A percentile compares a stretch with the other conserved stretches of the same genome.
Evolutionary conservation across 2,329 filamentous ascomycete species (phyloP).

Genomic region (Ceratocystis diversiconidia): DNA sequence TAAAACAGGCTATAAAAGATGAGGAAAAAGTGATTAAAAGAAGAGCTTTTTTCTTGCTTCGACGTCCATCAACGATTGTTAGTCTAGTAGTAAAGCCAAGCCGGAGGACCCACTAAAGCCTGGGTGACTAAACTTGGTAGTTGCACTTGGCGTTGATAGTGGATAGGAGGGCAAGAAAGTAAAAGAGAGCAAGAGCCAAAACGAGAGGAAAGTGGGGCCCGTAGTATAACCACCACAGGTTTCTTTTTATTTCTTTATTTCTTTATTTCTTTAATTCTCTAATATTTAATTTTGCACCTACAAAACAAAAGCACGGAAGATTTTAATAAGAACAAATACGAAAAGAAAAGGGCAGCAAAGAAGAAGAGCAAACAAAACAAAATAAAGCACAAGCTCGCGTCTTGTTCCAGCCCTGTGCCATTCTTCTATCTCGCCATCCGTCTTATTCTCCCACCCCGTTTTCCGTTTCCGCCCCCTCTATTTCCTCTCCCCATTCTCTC

Average conservation of each 20-base stretch:
- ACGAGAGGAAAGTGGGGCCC: neutral
- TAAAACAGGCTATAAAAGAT: neutral
- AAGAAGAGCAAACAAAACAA: neutral
- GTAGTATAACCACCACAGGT: neutral
- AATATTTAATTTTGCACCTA: too few relatives aligned
- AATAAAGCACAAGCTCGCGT: neutral
- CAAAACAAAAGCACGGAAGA: too few relatives aligned
- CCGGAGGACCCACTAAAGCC: slow-evolving; percentile 2
- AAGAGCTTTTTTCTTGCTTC: neutral
- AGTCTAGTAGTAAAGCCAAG: neutral
- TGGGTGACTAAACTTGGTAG: neutral
- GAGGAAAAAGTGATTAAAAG: neutral
- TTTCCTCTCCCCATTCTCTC: neutral
- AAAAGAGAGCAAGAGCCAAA: neutral
- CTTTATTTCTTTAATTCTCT: too few relatives aligned
- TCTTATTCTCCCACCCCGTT: neutral
- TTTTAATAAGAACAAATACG: neutral
- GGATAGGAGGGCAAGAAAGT: neutral
- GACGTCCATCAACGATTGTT: neutral
- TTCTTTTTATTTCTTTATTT: neutral
- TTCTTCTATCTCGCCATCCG: neutral
- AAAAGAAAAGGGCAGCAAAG: neutral
- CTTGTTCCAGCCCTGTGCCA: neutral
- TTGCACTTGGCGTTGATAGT: slow-evolving; percentile 12
- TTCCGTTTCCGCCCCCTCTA: neutral